These are phyloP conservation scores for Kwoniella shandongensis DNA, from an alignment of 768 basidiomycete species.

Conservation along the genomic window DNA sequence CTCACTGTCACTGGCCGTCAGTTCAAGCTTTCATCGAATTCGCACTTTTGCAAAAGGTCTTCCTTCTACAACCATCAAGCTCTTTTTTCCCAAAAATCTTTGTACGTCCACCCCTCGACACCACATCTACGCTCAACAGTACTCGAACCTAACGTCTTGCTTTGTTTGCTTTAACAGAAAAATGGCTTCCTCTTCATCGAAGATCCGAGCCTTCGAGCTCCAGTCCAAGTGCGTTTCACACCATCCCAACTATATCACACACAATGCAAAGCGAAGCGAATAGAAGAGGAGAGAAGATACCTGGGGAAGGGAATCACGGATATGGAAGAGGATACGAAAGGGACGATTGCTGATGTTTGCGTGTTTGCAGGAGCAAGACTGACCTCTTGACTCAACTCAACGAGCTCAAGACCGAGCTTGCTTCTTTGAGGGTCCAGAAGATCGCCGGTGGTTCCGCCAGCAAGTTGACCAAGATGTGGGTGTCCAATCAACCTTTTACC, in stretches of 20 bases:
- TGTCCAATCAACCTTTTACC: slow-evolving; percentile 31
- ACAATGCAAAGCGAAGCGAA: background rate
- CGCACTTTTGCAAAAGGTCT: background rate
- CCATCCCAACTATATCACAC: no score
- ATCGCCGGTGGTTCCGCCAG: slow-evolving; percentile 91
- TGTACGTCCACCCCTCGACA: slow-evolving; percentile 5
- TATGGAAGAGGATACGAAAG: background rate
- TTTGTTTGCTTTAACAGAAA: slow-evolving; percentile 7
- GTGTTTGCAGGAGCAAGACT: slow-evolving; percentile 70
- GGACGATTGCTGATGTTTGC: slow-evolving; percentile 8
- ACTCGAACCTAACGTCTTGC: slow-evolving; percentile 1
- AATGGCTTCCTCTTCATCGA: slow-evolving; percentile 50
- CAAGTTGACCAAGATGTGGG: slow-evolving; percentile 96
- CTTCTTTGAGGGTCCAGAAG: slow-evolving; percentile 93
- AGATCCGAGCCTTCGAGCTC: slow-evolving; percentile 54
- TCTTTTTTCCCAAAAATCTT: slow-evolving; percentile 3
- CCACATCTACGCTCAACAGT: background rate
- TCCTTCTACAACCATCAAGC: slow-evolving; percentile 21
- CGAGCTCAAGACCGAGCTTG: slow-evolving; percentile 94
- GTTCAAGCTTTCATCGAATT: slow-evolving; percentile 2
- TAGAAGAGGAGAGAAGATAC: no score
- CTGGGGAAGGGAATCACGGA: background rate
- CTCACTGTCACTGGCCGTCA: no score
- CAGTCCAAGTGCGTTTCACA: slow-evolving; percentile 53
- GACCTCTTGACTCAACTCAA: slow-evolving; percentile 90